These are phyloP conservation scores for Annulohypoxylon moriforme DNA, from an alignment of 495 filamentous ascomycete species.

Conservation along the genomic window DNA sequence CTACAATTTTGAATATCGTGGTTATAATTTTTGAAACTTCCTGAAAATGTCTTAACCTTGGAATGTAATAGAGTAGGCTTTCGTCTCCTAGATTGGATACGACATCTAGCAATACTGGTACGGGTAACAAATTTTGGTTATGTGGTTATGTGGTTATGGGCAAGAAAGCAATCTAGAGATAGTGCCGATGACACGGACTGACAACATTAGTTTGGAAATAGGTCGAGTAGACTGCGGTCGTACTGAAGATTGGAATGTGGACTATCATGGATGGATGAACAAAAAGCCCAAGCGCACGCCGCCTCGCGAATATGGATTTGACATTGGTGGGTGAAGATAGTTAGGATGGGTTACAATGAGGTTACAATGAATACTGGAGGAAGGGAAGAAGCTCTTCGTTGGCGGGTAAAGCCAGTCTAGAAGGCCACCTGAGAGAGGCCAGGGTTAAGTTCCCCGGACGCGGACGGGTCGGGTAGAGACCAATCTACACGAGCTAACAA, in stretches of 20 bases:
- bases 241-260: slow-evolving; percentile 30
- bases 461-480: slow-evolving; percentile 46
- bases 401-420: slow-evolving; percentile 40
- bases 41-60: slow-evolving; percentile 7
- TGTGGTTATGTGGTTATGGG: slow-evolving; percentile 20
- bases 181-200: slow-evolving; percentile 24
- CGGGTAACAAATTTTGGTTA: background rate
- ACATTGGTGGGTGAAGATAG: slow-evolving; percentile 35
- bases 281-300: slow-evolving; percentile 27
- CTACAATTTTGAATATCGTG: slow-evolving; percentile 9
- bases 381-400: slow-evolving; percentile 42
- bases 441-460: slow-evolving; percentile 42
- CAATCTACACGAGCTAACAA: slow-evolving; percentile 42
- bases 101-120: slow-evolving; percentile 8
- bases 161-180: slow-evolving; percentile 17
- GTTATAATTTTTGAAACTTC: background rate
- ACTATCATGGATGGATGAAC: slow-evolving; percentile 16
- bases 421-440: slow-evolving; percentile 22
- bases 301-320: slow-evolving; percentile 34
- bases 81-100: slow-evolving; percentile 9
- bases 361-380: slow-evolving; percentile 31
- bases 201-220: slow-evolving; percentile 36
- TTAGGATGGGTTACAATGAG: slow-evolving; percentile 41
- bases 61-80: slow-evolving; percentile 10
- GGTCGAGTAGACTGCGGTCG: slow-evolving; percentile 17